Conservation (phyloP, 805 yeast genomes). For the Schizosaccharomyces cryophilus region DNA sequence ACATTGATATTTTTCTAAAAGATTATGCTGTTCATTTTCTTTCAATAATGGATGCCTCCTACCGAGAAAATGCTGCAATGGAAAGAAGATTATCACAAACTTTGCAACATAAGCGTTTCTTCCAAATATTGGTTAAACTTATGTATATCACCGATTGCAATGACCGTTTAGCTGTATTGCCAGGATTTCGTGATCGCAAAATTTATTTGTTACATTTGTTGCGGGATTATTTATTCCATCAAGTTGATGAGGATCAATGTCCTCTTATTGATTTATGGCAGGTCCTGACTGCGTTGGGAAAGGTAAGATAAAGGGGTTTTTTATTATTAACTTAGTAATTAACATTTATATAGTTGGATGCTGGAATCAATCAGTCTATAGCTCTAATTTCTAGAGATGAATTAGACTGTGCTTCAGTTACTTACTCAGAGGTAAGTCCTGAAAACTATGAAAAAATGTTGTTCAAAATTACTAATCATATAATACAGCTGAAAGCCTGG, state of each 20-base stretch:
- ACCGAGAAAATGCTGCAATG: constrained; percentile 11
- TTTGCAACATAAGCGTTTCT: constrained; percentile 68
- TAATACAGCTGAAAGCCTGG: not conserved
- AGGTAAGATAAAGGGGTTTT: constrained; percentile 13
- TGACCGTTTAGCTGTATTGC: constrained; percentile 22
- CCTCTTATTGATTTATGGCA: constrained; percentile 65
- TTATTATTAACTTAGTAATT: not conserved
- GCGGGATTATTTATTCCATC: constrained; percentile 67
- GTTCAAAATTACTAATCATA: not conserved
- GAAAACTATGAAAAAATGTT: not conserved
- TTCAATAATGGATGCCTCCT: constrained; percentile 10
- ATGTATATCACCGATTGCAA: constrained; percentile 57
- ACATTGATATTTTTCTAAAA: constrained; percentile 9
- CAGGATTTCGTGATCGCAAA: constrained; percentile 57
- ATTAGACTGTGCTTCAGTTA: constrained; percentile 57
- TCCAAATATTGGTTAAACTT: constrained; percentile 58
- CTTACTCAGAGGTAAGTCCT: constrained; percentile 44
- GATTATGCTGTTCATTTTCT: constrained; percentile 11
- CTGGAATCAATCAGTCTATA: constrained; percentile 66
- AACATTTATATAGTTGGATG: constrained; percentile 27
- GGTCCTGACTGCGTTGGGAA: constrained; percentile 55
- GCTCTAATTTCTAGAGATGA: constrained; percentile 67
- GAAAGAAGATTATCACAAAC: constrained; percentile 31
- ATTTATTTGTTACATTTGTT: constrained; percentile 51
- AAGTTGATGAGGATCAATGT: constrained; percentile 48